Evolutionary conservation across 179 eudicot genomes (phyloP).

Genomic region (Beta macrorhiza): DNA sequence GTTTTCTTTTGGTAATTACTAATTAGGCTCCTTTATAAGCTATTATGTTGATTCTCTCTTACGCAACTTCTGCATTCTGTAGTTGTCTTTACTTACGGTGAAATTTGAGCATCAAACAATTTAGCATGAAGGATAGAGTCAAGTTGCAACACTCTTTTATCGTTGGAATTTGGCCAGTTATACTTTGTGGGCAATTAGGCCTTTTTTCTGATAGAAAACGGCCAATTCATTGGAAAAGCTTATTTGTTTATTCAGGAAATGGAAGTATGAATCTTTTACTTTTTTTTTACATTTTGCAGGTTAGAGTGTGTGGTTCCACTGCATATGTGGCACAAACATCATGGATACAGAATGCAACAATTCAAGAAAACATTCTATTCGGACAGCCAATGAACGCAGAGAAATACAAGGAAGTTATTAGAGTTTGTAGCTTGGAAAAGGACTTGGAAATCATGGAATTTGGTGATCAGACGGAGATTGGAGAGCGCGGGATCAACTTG

Average conservation of each 20-base stretch:
- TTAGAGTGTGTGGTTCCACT: slow-evolving; percentile 75
- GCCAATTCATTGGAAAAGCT: neutral
- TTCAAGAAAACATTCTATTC: slow-evolving; percentile 77
- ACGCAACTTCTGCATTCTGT: neutral
- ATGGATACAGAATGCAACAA: slow-evolving; percentile 94
- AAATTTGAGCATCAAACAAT: neutral
- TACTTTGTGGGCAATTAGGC: neutral
- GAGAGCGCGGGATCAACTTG: slow-evolving; percentile 95
- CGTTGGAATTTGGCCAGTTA: neutral
- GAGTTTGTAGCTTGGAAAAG: slow-evolving; percentile 78
- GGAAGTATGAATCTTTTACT: slow-evolving; percentile 7
- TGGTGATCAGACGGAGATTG: slow-evolving; percentile 96
- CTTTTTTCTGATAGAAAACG: neutral
- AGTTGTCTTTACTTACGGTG: neutral
- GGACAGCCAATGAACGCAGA: slow-evolving; percentile 72
- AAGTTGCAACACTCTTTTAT: neutral
- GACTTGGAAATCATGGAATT: slow-evolving; percentile 94
- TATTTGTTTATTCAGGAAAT: neutral
- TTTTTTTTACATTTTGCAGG: slow-evolving; percentile 35
- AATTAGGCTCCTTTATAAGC: neutral
- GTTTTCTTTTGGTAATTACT: neutral
- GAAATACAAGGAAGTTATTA: slow-evolving; percentile 60
- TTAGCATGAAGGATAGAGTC: neutral
- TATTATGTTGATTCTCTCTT: neutral
- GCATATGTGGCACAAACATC: slow-evolving; percentile 97